Evolutionary conservation across 305 asterid genomes (phyloP), one percentile per base, ranked within the genome.

Genomic region (Petunia hybrid): DNA sequence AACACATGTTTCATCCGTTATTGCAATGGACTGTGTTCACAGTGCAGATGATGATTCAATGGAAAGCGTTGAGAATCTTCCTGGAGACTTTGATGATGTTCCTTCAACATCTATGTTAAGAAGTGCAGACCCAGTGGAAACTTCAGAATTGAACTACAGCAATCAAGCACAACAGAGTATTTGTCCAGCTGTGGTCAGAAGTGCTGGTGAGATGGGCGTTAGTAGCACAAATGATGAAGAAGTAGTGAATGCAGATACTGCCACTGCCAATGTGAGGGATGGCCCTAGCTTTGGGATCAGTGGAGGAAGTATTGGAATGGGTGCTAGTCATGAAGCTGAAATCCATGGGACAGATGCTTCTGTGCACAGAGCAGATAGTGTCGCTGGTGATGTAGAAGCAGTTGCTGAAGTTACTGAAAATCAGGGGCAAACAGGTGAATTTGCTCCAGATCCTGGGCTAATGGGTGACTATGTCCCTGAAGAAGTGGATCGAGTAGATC

Each of bases 261-360:
- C 89, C 43, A 92, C 98, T 85, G 96, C 89, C 64, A 93, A 92
- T 59, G 96, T 91, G 55, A 93, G 92, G 85, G 94, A 91, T 83
- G 99, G 94, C 43, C 93, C 91, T 82, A 97, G 99, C 85, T 80
- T 94, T 64, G 99, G 98, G 70, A 86, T 93, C 80, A 97, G 99
- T 84, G 99, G 97, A 64, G 99, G 99, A 82, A 95, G 99, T 84
- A 97, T 97, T 67, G 99, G 99, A 67, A 95, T 97, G 99, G 99
- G 99, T 84, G 99, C 99, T 70, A 95, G 99, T 91, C 99, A 97
- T 90, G 99, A 97, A 91, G 99, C 99, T 87, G 99, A 97, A 87
- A 95, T 97, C 80, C 99, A 97, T 71, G 99, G 99, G 66, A 85
- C 86, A 73, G 95, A 85, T 85, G 92, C 92, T 76, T 92, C 93